A percentile compares a stretch with the other conserved stretches of the same genome.
Evolutionary conservation across 176 grass and related monocot species (phyloP).

Genomic region (Aegilops tauschii): DNA sequence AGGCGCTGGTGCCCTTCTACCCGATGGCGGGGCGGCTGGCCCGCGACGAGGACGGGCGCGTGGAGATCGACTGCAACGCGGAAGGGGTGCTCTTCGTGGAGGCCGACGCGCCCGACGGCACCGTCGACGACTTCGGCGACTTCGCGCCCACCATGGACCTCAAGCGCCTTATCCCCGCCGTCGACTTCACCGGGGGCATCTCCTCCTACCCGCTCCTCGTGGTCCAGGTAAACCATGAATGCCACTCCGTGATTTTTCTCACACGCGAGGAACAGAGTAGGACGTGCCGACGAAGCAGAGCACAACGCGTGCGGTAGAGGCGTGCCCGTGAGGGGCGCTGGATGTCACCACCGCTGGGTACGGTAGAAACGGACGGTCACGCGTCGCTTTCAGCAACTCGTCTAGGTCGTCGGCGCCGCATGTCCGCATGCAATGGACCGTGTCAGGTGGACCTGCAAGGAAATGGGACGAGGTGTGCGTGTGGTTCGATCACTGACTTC

Average conservation of each 20-base stretch:
- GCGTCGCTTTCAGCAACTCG: neutral
- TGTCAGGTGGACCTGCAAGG: neutral
- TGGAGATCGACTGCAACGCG: slow-evolving; percentile 87
- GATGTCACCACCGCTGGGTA: neutral
- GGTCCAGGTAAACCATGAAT: slow-evolving; percentile 56
- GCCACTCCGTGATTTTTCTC: neutral
- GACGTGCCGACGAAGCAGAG: neutral
- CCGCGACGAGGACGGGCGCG: slow-evolving; percentile 73
- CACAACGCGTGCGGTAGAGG: neutral
- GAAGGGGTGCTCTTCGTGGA: slow-evolving; percentile 81
- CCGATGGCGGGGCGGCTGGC: slow-evolving; percentile 84
- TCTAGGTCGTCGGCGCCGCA: neutral
- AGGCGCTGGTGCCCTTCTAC: slow-evolving; percentile 81
- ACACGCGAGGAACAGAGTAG: neutral
- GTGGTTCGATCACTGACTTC: neutral
- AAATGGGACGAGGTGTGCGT: neutral
- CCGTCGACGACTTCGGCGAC: slow-evolving; percentile 77
- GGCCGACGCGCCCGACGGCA: slow-evolving; percentile 62
- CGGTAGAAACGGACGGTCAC: neutral
- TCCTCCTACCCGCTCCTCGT: slow-evolving; percentile 83
- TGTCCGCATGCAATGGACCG: neutral
- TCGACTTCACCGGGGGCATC: slow-evolving; percentile 81
- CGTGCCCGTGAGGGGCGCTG: too few species aligned
- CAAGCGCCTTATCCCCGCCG: slow-evolving; percentile 74
- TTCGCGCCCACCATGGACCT: slow-evolving; percentile 91